Percentiles rank a stretch among this genome's conserved stretches.
Conservation (phyloP, 257 asterid species). For the Datura wrightii region DNA sequence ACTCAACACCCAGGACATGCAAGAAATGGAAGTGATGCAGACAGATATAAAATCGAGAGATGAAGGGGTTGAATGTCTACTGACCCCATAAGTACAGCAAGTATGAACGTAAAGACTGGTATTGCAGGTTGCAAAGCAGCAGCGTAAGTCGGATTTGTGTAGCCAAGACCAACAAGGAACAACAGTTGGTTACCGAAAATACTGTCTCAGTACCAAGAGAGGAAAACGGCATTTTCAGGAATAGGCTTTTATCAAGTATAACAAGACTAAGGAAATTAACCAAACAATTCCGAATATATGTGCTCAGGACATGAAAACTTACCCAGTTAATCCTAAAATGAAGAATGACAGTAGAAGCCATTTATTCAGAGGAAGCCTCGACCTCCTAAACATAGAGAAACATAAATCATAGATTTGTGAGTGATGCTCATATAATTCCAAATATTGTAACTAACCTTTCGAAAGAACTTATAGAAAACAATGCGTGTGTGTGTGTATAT, state of each 20-base stretch:
- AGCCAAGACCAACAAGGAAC: slow-evolving; percentile 94
- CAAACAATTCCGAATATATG: slow-evolving; percentile 13
- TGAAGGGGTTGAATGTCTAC: slow-evolving; percentile 40
- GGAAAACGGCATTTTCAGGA: not conserved
- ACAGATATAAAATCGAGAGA: slow-evolving; percentile 28
- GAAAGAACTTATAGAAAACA: not conserved
- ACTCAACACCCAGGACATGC: not conserved
- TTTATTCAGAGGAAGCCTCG: slow-evolving; percentile 70
- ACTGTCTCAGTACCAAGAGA: slow-evolving; percentile 51
- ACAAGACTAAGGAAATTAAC: slow-evolving; percentile 29
- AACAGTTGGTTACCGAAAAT: slow-evolving; percentile 92
- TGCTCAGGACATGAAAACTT: slow-evolving; percentile 38
- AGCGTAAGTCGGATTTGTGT: slow-evolving; percentile 95
- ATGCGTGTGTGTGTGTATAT: too few species aligned
- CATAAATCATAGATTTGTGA: not conserved
- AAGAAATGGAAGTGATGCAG: slow-evolving; percentile 24
- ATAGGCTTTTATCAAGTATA: not conserved
- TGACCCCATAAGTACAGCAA: slow-evolving; percentile 92
- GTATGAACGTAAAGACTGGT: slow-evolving; percentile 93
- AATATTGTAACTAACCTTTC: not conserved
- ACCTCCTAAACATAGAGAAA: slow-evolving; percentile 54
- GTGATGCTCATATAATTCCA: slow-evolving; percentile 19
- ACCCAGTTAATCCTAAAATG: slow-evolving; percentile 98
- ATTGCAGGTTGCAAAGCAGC: slow-evolving; percentile 96
- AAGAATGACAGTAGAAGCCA: slow-evolving; percentile 70